These are phyloP conservation scores for Penicillium tannophilum DNA, from an alignment of 495 filamentous ascomycete species.

Conservation along the genomic window DNA sequence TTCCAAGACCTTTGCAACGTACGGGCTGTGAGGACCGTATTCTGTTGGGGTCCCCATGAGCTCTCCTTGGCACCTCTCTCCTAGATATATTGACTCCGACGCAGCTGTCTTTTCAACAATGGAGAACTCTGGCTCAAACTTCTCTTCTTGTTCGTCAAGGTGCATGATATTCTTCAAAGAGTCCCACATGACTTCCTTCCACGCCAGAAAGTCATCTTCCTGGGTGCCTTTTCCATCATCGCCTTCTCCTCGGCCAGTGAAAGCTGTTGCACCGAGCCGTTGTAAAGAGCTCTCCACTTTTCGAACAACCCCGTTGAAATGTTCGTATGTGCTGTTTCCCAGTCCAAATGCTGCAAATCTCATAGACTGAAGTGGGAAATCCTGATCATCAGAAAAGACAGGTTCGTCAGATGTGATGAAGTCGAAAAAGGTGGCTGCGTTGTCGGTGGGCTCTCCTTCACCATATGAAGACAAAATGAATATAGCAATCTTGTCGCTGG, in stretches of 20 bases:
- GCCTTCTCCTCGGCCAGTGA: constrained; percentile 22
- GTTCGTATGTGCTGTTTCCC: constrained; percentile 54
- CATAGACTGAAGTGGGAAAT: constrained; percentile 31
- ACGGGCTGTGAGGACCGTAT: constrained; percentile 34
- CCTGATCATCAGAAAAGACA: constrained; percentile 35
- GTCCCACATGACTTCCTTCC: constrained; percentile 47
- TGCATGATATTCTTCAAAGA: constrained; percentile 37
- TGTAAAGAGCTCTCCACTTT: constrained; percentile 36
- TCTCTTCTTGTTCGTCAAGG: constrained; percentile 37
- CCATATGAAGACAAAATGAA: constrained; percentile 59
- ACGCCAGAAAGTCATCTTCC: constrained; percentile 52
- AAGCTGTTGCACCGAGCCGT: constrained; percentile 31
- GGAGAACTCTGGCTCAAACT: constrained; percentile 30
- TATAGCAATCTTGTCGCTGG: constrained; percentile 42
- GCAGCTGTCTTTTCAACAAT: constrained; percentile 23
- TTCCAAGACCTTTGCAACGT: constrained; percentile 3
- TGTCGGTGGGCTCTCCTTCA: constrained; percentile 58
- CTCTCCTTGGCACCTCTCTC: no score
- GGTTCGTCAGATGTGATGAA: constrained; percentile 17
- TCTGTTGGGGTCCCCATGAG: constrained; percentile 8
- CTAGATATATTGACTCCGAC: constrained; percentile 20
- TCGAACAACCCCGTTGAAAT: constrained; percentile 51
- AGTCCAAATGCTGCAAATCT: constrained; percentile 49
- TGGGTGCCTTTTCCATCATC: constrained; percentile 47
- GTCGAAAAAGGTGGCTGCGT: constrained; percentile 41